These are phyloP conservation scores for Colletotrichum navitas DNA, from an alignment of 2,329 filamentous ascomycete genomes.

Conservation along the genomic window DNA sequence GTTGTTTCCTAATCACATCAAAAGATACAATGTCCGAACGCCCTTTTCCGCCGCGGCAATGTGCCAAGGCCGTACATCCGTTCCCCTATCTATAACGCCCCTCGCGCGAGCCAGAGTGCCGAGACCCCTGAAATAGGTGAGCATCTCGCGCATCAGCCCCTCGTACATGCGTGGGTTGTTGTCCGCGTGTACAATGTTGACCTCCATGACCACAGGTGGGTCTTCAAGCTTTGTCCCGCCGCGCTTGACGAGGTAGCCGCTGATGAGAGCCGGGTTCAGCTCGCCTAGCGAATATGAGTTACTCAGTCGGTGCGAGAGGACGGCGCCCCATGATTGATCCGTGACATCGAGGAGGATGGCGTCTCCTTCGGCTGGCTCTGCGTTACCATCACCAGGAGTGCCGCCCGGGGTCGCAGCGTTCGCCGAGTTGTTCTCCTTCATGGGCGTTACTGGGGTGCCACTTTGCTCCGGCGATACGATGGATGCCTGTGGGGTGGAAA, in stretches of 20 bases:
- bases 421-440: slow-evolving; percentile 51
- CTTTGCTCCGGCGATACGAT: slow-evolving; percentile 72
- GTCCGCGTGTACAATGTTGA: slow-evolving; percentile 72
- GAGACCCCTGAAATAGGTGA: slow-evolving; percentile 76
- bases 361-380: slow-evolving; percentile 67
- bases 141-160: slow-evolving; percentile 75
- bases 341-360: slow-evolving; percentile 78
- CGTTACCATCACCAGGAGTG: slow-evolving; percentile 57
- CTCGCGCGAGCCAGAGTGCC: slow-evolving; percentile 77
- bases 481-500: slow-evolving; percentile 73
- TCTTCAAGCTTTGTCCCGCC: slow-evolving; percentile 69
- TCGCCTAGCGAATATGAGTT: slow-evolving; percentile 69
- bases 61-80: slow-evolving; percentile 81
- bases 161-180: slow-evolving; percentile 69
- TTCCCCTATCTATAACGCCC: slow-evolving; percentile 70
- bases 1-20: slow-evolving; percentile 63
- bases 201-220: slow-evolving; percentile 71
- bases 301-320: slow-evolving; percentile 75
- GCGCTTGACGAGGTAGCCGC: slow-evolving; percentile 75
- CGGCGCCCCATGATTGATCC: slow-evolving; percentile 81
- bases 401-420: slow-evolving; percentile 61
- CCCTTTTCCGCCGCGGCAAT: slow-evolving; percentile 78
- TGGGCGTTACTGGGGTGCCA: slow-evolving; percentile 63
- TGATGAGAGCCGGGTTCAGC: slow-evolving; percentile 69
- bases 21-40: slow-evolving; percentile 72